Percentiles rank a stretch among this genome's conserved stretches.
These are phyloP conservation scores for Cercis canadensis DNA, from an alignment of 306 rosid genomes.

Conservation along the genomic window DNA sequence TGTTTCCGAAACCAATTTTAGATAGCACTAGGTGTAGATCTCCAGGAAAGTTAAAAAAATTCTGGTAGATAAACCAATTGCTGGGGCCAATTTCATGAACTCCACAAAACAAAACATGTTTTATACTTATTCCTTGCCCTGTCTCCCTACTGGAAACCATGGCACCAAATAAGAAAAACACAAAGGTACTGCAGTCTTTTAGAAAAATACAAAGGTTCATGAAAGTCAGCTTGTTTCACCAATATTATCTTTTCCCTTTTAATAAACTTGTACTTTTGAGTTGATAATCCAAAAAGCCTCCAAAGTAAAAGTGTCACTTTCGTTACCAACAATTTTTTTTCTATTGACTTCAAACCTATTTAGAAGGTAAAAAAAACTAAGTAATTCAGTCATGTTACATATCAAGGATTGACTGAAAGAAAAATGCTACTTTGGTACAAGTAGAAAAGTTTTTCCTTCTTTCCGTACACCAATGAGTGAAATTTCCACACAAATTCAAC, in stretches of 20 bases:
- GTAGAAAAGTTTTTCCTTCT: background rate
- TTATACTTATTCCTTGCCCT: slow-evolving; percentile 11
- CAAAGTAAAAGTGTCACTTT: slow-evolving; percentile 32
- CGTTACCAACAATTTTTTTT: slow-evolving; percentile 33
- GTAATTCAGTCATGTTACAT: slow-evolving; percentile 26
- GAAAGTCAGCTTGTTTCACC: slow-evolving; percentile 18
- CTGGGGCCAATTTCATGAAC: slow-evolving; percentile 16
- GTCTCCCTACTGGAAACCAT: background rate
- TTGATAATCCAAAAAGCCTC: slow-evolving; percentile 33
- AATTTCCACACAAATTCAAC: slow-evolving; percentile 4
- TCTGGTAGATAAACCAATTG: slow-evolving; percentile 33
- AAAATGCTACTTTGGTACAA: slow-evolving; percentile 11
- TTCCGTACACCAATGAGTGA: slow-evolving; percentile 3
- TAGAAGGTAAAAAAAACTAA: slow-evolving; percentile 5
- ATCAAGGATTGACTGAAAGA: slow-evolving; percentile 27
- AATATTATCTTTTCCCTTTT: slow-evolving; percentile 17
- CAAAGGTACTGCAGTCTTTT: slow-evolving; percentile 4
- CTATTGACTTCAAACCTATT: slow-evolving; percentile 21
- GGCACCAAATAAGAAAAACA: background rate
- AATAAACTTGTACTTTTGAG: slow-evolving; percentile 11
- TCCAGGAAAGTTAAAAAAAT: slow-evolving; percentile 1
- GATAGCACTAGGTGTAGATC: slow-evolving; percentile 8
- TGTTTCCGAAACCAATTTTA: background rate
- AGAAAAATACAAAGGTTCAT: background rate
- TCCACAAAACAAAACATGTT: background rate